Evolutionary conservation across 2,329 filamentous ascomycete genomes (phyloP), one percentile per base, ranked within the genome.

Genomic region (Westerdykella sp.): DNA sequence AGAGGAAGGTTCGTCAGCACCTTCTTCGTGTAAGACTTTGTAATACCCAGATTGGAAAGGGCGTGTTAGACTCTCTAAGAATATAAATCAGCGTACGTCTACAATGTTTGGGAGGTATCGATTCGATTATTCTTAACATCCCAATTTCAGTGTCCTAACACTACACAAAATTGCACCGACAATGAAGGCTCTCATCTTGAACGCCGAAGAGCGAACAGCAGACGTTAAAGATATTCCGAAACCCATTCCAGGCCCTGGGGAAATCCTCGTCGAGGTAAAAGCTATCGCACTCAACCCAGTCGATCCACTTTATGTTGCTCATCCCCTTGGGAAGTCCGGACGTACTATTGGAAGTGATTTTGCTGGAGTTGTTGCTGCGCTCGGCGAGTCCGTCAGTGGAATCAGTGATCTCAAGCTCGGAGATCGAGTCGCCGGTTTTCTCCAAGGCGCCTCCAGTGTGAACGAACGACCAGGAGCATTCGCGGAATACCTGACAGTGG

Each of bases 401-500:
- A 40, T 42, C 13, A 43, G 36, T 23, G 41, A 38, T 11, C 35
- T 62, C 2, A 34, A 46, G 9, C 7, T 43, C 3, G 70, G 68
- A 4, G 35, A 57, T 2, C 56, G 62, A 4, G 68, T 73, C 0
- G 58, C 69, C 1, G 69, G 70, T 0, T 73, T 73, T 32, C 54
- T 71, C 0, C 70, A 73, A 44, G 71, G 70, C 13, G 71, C 69
- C 1, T 68, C 64, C 42, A 69, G 64, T 11, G 53, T 59, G 6
- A 73, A 73, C 40, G 60, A 69, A 4, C 63, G 68, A 0, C 68
- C 71, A 0, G 73, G 72, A 6, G 70, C 71, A 0, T 75, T 75
- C 48, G 65, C 72, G 1, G 70, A 75, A 41, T 72, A 66, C 38
- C 44, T 72, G 9, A 51, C 44, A 0, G 43, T 58, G 0, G 55